Evolutionary conservation across 2,329 filamentous ascomycete species (phyloP).

Genomic region (Epichloe hybrida): DNA sequence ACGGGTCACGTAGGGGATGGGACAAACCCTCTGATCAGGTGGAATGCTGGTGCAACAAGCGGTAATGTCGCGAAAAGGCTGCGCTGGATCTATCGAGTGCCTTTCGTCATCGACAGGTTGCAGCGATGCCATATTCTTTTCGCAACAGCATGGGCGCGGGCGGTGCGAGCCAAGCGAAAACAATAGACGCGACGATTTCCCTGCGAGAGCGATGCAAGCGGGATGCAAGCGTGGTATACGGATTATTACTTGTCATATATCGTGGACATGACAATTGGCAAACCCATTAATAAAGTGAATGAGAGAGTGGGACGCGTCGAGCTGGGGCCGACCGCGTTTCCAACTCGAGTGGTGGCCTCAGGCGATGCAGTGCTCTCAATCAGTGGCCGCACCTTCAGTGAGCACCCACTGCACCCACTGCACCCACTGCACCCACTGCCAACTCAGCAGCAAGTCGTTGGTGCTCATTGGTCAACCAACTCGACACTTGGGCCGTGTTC

Average conservation of each 20-base stretch:
- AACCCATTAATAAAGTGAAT: neutral
- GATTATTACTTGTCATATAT: neutral
- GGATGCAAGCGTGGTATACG: neutral
- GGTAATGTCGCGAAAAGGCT: conserved; percentile 57
- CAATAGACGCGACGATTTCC: neutral
- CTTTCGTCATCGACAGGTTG: conserved; percentile 13
- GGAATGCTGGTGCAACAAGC: conserved; percentile 81
- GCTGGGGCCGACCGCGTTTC: neutral
- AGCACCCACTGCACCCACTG: too few relatives aligned
- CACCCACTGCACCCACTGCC: too few relatives aligned
- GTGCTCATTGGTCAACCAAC: neutral
- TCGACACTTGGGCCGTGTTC: too few relatives aligned
- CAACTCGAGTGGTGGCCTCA: neutral
- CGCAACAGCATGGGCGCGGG: neutral
- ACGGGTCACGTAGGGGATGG: neutral
- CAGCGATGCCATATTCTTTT: conserved; percentile 16
- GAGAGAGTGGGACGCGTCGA: conserved; percentile 1
- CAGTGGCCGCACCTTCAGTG: too few relatives aligned
- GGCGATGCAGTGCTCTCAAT: too few relatives aligned
- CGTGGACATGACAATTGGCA: neutral
- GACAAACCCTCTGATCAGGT: conserved; percentile 58
- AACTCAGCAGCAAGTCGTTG: conserved; percentile 2
- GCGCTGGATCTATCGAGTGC: conserved; percentile 38
- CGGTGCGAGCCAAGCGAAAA: neutral
- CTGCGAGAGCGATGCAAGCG: neutral